phyloP scores from a whole-genome alignment of 1,284 basidiomycete genomes.

The Boletus calvinii region DNA sequence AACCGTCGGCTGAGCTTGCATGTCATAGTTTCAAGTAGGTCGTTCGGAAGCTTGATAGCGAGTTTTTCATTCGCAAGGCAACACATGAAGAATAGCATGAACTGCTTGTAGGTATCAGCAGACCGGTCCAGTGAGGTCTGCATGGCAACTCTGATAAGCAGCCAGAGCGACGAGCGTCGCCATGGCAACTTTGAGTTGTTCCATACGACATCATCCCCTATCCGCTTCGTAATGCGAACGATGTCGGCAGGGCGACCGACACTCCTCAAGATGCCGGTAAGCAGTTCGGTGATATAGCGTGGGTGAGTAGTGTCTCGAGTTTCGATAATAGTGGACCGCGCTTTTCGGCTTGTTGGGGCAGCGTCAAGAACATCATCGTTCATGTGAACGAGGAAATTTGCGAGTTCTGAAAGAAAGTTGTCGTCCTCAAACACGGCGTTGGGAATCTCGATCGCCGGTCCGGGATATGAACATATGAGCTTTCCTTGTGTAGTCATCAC shows the following conservation, averaged over 20 bases:
- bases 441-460: constrained; percentile 30
- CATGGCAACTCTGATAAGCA: constrained; percentile 38
- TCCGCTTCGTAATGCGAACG: not conserved
- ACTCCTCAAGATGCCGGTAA: constrained; percentile 34
- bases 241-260: not conserved
- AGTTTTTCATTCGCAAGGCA: constrained; percentile 29
- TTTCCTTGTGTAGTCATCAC: constrained; percentile 5
- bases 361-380: not conserved
- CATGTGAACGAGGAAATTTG: constrained; percentile 4
- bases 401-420: constrained; percentile 19
- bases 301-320: not conserved
- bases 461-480: constrained; percentile 32
- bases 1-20: constrained; percentile 39
- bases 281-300: constrained; percentile 6
- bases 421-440: constrained; percentile 17
- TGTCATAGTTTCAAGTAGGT: constrained; percentile 31
- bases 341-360: not conserved
- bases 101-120: constrained; percentile 42
- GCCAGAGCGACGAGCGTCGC: constrained; percentile 41
- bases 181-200: constrained; percentile 32
- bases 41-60: constrained; percentile 28
- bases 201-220: not conserved
- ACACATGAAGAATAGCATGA: constrained; percentile 44
- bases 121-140: constrained; percentile 40
- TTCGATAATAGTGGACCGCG: not conserved